Base-by-base conservation (phyloP, 164 flowering plant species). In the Warburgia ugandensis region DNA sequence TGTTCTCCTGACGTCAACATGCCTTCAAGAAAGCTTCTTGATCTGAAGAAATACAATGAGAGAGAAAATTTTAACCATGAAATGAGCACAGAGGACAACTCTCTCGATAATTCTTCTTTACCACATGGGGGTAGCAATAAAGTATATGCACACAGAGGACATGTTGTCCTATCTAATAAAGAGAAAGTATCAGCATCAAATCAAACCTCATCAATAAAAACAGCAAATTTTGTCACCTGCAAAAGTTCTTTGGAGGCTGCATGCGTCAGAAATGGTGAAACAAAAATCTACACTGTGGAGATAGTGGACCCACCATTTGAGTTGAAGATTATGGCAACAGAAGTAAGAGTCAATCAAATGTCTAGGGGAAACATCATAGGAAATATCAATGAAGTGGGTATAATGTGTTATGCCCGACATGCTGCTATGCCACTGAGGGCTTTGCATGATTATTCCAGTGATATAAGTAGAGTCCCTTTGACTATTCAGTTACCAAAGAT, bases 361-460 rank as follows among this genome's bases (percentile, higher is more conserved):
- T 22, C 63, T 5, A 38, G 68, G 39, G 29, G 33, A 46, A 75
- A 58, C 64, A 60, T 25, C 35, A 50, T 62, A 16, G 36, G 9
- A 17, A 66, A 71, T 54, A 56, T 11, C 36, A 64, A 55, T n/a
- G n/a, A n/a, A n/a, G n/a, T n/a, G n/a, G n/a, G n/a, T 45, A 54
- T 87, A 14, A 67, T 72, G 73, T 75, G 75, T 64, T 83, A 77
- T 70, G 92, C 70, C 50, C 79, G 96, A 13, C 75, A 71, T 64
- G 83, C 80, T 64, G 77, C 92, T 20, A 61, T 91, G 29, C 87
- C 97, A 42, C 61, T 65, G n/a, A 46, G 48, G 14, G 40, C 67
- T 23, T 39, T 62, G 22, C 61, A 83, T 73, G 96, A 91, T 62
- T 81, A 71, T 63, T 69, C 78, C 16, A 62, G 60, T 43, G 64